These are phyloP conservation scores for Xylaria nigripes DNA, from an alignment of 495 filamentous ascomycete genomes.

Conservation along the genomic window DNA sequence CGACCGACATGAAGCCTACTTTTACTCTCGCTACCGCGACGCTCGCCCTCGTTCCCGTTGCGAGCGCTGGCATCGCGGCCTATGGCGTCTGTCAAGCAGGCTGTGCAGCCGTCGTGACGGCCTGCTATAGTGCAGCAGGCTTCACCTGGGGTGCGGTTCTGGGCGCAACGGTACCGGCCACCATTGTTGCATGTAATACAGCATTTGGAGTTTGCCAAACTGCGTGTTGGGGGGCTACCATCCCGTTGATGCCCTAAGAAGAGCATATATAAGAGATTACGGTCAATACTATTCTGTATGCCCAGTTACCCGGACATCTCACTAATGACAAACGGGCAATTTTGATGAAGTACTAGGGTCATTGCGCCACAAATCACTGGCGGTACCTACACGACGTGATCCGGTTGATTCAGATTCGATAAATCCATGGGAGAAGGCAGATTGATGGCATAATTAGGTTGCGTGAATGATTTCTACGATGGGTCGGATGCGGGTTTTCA, in stretches of 20 bases:
- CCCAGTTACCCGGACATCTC: background rate
- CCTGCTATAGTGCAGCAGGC: constrained; percentile 47
- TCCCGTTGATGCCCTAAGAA: constrained; percentile 3
- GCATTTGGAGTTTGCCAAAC: constrained; percentile 44
- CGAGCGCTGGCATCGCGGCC: constrained; percentile 28
- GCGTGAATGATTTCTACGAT: no score
- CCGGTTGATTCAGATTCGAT: no score
- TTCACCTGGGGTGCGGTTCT: constrained; percentile 38
- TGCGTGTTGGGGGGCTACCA: constrained; percentile 31
- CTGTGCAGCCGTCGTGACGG: constrained; percentile 40
- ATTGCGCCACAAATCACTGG: no score
- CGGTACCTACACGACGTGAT: no score
- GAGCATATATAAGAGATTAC: background rate
- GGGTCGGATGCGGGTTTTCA: no score
- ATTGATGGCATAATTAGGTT: no score
- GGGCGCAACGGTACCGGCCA: constrained; percentile 31
- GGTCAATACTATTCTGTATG: background rate
- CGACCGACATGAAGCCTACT: constrained; percentile 7
- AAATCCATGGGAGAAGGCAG: no score
- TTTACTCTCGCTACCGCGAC: background rate
- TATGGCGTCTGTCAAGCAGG: constrained; percentile 47
- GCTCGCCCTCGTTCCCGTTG: background rate
- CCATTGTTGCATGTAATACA: constrained; percentile 39
- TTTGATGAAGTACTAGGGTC: no score
- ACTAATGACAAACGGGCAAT: background rate